phyloP scores from a whole-genome alignment of 139 green algal species.

The Haematococcus sp. region DNA sequence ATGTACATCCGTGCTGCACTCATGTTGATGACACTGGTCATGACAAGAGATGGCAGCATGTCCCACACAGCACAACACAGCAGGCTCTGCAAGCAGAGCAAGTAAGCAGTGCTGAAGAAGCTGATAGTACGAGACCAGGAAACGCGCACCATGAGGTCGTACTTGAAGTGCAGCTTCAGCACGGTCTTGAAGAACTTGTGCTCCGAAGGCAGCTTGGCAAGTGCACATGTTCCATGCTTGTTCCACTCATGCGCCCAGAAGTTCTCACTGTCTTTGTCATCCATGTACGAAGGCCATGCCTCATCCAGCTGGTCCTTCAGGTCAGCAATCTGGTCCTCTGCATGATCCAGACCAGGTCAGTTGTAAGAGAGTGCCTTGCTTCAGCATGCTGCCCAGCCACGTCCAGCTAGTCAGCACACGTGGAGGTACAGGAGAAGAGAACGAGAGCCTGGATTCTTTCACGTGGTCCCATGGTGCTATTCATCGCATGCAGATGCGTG shows the following conservation, averaged over 20 bases:
- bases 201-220: slow-evolving; percentile 38
- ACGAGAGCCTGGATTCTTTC: not conserved
- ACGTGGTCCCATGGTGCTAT: not conserved
- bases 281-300: slow-evolving; percentile 33
- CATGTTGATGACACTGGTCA: too few species aligned
- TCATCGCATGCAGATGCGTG: not conserved
- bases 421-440: not conserved
- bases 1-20: too few species aligned
- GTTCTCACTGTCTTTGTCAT: not conserved
- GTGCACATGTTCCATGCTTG: slow-evolving; percentile 65
- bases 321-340: slow-evolving; percentile 16
- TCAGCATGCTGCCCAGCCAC: not conserved
- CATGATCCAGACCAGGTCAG: too few species aligned
- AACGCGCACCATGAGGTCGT: slow-evolving; percentile 47
- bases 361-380: not conserved
- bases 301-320: slow-evolving; percentile 25
- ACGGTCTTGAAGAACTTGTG: slow-evolving; percentile 49
- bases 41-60: too few species aligned
- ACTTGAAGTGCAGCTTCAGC: slow-evolving; percentile 47
- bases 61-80: too few species aligned
- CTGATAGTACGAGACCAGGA: too few species aligned
- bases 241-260: slow-evolving; percentile 67
- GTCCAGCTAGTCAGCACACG: not conserved
- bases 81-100: not conserved
- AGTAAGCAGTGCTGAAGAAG: slow-evolving; percentile 1